Conservation (phyloP, 2,329 filamentous ascomycete genomes). For the Colletotrichum sp. region DNA sequence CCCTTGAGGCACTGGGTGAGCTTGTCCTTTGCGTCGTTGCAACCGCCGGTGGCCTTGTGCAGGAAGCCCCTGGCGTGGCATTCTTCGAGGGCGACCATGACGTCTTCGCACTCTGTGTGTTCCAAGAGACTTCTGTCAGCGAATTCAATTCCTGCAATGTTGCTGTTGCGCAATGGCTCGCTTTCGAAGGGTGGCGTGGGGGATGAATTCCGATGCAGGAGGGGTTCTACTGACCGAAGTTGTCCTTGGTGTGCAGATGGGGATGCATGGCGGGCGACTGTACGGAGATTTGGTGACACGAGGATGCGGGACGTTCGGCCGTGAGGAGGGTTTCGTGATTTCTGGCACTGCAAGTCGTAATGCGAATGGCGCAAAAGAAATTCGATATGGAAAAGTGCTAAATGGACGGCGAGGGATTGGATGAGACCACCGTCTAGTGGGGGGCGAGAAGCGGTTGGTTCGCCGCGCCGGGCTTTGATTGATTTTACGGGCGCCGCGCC, state of each 20-base stretch:
- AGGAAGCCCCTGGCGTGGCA: slow-evolving; percentile 93
- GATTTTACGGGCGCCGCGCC: not conserved
- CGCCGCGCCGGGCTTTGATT: slow-evolving; percentile 2
- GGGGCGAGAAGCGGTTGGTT: not conserved
- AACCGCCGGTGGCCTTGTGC: slow-evolving; percentile 88
- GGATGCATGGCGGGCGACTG: slow-evolving; percentile 80
- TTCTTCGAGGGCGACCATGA: slow-evolving; percentile 93
- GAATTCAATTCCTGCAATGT: not conserved
- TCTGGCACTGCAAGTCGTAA: not conserved
- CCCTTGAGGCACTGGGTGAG: slow-evolving; percentile 85
- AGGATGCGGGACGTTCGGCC: not conserved
- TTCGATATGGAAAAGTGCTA: not conserved
- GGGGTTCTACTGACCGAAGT: slow-evolving; percentile 66
- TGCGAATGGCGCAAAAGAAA: not conserved
- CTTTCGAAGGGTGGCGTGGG: not conserved
- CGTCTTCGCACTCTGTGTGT: slow-evolving; percentile 82
- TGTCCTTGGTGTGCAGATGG: slow-evolving; percentile 92
- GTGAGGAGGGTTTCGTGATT: not conserved
- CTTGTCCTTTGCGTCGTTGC: slow-evolving; percentile 82
- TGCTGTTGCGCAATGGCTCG: not conserved
- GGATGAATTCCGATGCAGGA: not conserved
- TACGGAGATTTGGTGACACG: not conserved
- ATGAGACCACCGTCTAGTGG: slow-evolving; percentile 1
- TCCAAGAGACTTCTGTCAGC: not conserved
- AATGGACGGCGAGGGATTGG: slow-evolving; percentile 9